These are phyloP conservation scores for Peniophora sp. DNA, from an alignment of 1,284 basidiomycete genomes.

Conservation along the genomic window DNA sequence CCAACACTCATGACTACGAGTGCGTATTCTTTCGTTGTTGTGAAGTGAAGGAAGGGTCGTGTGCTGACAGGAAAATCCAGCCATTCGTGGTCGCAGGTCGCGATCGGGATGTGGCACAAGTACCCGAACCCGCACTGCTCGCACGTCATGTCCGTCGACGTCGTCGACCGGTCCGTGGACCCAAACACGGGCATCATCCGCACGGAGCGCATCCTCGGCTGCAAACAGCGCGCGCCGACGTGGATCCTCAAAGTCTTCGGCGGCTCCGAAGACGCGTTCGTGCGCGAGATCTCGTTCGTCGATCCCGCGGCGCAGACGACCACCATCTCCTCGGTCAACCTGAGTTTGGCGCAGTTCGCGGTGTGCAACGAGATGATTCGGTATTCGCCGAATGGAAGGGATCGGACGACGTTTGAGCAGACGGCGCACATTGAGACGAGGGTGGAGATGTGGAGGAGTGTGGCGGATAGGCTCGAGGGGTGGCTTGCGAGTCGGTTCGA, in stretches of 20 bases:
- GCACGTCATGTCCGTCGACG: conserved; percentile 89
- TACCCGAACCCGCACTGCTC: conserved; percentile 92
- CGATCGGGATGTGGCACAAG: conserved; percentile 89
- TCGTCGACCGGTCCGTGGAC: conserved; percentile 78
- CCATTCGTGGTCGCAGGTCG: conserved; percentile 80
- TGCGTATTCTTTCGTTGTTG: conserved; percentile 26
- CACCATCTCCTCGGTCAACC: conserved; percentile 83
- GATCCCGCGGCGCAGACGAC: conserved; percentile 75
- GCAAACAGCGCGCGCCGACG: conserved; percentile 75
- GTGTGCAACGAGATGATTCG: conserved; percentile 86
- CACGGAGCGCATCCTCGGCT: conserved; percentile 79
- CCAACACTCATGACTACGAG: conserved; percentile 68
- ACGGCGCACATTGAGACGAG: conserved; percentile 82
- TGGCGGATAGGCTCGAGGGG: conserved; percentile 74
- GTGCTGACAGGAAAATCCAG: conserved; percentile 30
- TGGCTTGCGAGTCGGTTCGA: conserved; percentile 83
- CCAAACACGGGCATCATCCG: conserved; percentile 80
- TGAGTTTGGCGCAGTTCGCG: conserved; percentile 84
- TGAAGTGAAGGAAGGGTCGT: conserved; percentile 12
- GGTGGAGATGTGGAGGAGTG: conserved; percentile 67
- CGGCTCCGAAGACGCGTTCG: conserved; percentile 87
- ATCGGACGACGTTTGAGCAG: conserved; percentile 64
- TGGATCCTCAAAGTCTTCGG: conserved; percentile 89
- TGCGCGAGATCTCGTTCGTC: conserved; percentile 88
- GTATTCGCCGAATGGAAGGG: conserved; percentile 62